Evolutionary conservation across 805 yeast genomes (phyloP).

Genomic region (Suhomyces kilbournensis): DNA sequence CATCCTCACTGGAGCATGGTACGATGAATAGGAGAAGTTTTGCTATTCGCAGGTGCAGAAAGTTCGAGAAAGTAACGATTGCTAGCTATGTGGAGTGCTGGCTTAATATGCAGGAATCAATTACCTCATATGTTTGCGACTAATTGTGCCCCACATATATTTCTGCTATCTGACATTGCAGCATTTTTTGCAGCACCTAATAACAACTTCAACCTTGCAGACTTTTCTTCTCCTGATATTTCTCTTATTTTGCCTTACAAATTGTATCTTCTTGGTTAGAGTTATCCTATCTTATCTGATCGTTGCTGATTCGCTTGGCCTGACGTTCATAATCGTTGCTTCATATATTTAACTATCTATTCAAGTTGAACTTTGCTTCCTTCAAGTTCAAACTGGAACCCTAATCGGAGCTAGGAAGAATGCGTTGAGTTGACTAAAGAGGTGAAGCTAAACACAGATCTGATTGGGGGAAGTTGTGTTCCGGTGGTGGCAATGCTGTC

Average conservation of each 20-base stretch:
- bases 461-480: conserved; percentile 40
- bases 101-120: neutral
- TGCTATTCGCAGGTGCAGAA: neutral
- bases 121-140: neutral
- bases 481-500: conserved; percentile 37
- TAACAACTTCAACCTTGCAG: neutral
- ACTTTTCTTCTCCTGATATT: too few relatives aligned
- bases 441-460: conserved; percentile 34
- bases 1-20: neutral
- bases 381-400: conserved; percentile 5
- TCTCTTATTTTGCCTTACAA: neutral
- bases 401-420: conserved; percentile 3
- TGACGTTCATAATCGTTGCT: neutral
- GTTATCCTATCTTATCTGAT: neutral
- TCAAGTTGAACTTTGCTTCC: neutral
- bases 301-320: neutral
- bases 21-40: neutral
- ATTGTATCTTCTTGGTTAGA: neutral
- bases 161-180: neutral
- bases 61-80: neutral
- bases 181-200: neutral
- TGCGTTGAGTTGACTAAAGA: conserved; percentile 6
- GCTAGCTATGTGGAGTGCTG: neutral
- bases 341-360: neutral
- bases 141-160: neutral